Evolutionary conservation across 2,329 filamentous ascomycete species (phyloP).

Genomic region (Beauveria australis): DNA sequence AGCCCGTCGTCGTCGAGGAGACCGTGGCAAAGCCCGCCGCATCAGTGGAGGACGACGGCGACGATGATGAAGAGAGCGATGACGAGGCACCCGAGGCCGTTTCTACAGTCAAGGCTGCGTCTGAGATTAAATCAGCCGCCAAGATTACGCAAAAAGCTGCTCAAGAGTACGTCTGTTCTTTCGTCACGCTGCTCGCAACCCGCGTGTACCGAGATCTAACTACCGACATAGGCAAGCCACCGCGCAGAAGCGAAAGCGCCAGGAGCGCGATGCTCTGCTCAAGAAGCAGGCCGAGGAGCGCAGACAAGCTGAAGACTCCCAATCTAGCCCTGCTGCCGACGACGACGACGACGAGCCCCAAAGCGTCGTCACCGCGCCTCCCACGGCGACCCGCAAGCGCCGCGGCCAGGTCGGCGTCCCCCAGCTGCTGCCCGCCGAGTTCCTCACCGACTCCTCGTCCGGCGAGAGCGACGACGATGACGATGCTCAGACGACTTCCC

Average conservation of each 20-base stretch:
- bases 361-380: conserved; percentile 10
- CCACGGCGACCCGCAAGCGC: background rate
- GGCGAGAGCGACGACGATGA: conserved; percentile 30
- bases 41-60: conserved; percentile 26
- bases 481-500: no score
- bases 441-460: conserved; percentile 46
- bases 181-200: no score
- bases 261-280: conserved; percentile 44
- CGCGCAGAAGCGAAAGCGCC: conserved; percentile 45
- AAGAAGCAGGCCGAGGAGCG: conserved; percentile 47
- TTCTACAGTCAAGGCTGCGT: conserved; percentile 42
- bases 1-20: conserved; percentile 11
- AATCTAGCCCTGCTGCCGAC: conserved; percentile 16
- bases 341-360: conserved; percentile 15
- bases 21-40: conserved; percentile 10
- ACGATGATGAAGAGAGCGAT: conserved; percentile 36
- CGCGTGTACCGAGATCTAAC: background rate
- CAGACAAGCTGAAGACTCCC: conserved; percentile 27
- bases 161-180: conserved; percentile 37
- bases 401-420: conserved; percentile 23
- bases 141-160: conserved; percentile 41
- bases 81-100: conserved; percentile 52
- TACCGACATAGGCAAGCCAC: conserved; percentile 36
- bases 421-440: conserved; percentile 42
- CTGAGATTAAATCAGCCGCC: conserved; percentile 36